These are phyloP conservation scores for Erodium trifolium DNA, from an alignment of 441 rosid species.

Conservation along the genomic window DNA sequence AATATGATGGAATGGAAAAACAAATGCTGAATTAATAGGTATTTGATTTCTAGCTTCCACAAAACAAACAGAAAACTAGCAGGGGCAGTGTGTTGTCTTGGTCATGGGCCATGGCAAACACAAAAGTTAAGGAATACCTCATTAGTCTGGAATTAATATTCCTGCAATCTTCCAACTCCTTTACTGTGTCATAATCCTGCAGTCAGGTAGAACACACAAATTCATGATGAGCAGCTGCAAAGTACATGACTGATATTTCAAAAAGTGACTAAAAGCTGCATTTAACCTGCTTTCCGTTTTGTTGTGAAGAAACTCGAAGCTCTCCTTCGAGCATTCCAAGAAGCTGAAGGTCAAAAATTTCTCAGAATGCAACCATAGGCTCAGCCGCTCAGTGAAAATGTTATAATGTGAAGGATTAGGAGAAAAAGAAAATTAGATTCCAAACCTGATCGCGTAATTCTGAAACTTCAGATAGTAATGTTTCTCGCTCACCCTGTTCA, in stretches of 20 bases:
- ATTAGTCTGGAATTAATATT: slow-evolving; percentile 53
- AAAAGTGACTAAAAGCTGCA: slow-evolving; percentile 12
- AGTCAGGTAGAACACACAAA: slow-evolving; percentile 15
- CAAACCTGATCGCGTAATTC: slow-evolving; percentile 68
- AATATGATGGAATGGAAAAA: background rate
- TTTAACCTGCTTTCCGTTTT: slow-evolving; percentile 39
- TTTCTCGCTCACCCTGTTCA: slow-evolving; percentile 91
- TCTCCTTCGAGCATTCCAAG: slow-evolving; percentile 45
- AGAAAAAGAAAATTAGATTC: background rate
- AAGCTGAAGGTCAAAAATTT: slow-evolving; percentile 37
- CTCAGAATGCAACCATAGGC: slow-evolving; percentile 19
- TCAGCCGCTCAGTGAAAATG: background rate
- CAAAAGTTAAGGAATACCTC: slow-evolving; percentile 38
- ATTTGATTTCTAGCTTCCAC: slow-evolving; percentile 2
- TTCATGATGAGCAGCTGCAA: slow-evolving; percentile 19
- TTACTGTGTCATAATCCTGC: slow-evolving; percentile 45
- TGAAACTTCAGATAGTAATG: slow-evolving; percentile 65
- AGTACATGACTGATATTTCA: slow-evolving; percentile 18
- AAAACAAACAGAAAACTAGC: slow-evolving; percentile 10
- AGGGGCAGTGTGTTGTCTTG: slow-evolving; percentile 9
- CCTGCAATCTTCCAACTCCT: slow-evolving; percentile 66
- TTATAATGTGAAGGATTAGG: slow-evolving; percentile 6
- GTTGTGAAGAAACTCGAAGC: slow-evolving; percentile 21
- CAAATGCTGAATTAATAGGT: background rate
- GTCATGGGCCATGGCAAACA: slow-evolving; percentile 3